Evolutionary conservation across 257 asterid genomes (phyloP), one percentile per base, ranked within the genome.

Genomic region (Ballota nigra): DNA sequence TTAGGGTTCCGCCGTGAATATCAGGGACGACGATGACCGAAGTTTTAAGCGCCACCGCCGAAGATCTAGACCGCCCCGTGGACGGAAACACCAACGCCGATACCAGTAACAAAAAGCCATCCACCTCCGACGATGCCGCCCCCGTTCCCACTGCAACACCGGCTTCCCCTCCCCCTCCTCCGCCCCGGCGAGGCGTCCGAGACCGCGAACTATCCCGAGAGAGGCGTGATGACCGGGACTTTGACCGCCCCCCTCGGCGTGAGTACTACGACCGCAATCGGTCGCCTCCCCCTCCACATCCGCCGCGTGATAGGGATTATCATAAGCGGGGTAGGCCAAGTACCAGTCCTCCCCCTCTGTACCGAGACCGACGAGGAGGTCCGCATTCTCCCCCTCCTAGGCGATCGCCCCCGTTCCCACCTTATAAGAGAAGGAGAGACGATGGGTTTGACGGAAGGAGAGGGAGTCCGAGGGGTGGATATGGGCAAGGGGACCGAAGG

Each of bases 391-490:
- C 96, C 26, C 89, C 76, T 3, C 76, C 41, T 15, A 72, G 70
- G 64, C 40, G 76, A 34, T 72, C 76, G 3, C 63, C 70, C 12
- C 76, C 76, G 5, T 31, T 72, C 4, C 76, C 70, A 7, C 63
- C 76, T 15, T 72, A 62, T 22, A 72, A 72, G 76, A 72, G 92
- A 56, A 81, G 92, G 69, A 90, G 92, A 72, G 95, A 85, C 63
- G 90, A 87, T 73, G 82, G 71, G 31, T 83, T 76, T 76, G 95
- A 86, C 55, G 89, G 90, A 19, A 71, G 96, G 70, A 72, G 76
- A 34, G 76, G 70, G 6, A 72, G 76, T 6, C 76, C 76, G 8
- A 72, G 75, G 28, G 75, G 75, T 41, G 68, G 75, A 26, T 28
- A 70, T 58, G 75, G 75, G 34, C 75, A 33, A 1, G 60, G 75